These are phyloP conservation scores for Aristolochia californica DNA, from an alignment of 164 flowering plant genomes.

Conservation along the genomic window DNA sequence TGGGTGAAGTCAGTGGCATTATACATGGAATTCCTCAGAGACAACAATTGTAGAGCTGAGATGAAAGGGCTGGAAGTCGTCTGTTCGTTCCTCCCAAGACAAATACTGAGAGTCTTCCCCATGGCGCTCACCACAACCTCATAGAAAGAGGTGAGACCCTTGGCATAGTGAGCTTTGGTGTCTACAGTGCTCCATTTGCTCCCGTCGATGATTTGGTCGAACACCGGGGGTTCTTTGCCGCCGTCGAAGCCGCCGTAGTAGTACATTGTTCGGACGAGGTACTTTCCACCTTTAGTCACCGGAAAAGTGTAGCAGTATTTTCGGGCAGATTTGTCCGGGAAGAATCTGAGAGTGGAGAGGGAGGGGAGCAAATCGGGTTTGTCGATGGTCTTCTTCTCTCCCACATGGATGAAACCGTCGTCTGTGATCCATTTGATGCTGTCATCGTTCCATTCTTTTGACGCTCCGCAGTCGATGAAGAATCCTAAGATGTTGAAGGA, in stretches of 20 bases:
- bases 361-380: slow-evolving; percentile 29
- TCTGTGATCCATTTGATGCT: slow-evolving; percentile 44
- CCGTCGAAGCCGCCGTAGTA: slow-evolving; percentile 93
- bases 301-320: slow-evolving; percentile 69
- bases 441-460: slow-evolving; percentile 14
- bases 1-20: slow-evolving; percentile 54
- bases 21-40: slow-evolving; percentile 46
- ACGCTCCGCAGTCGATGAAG: slow-evolving; percentile 51
- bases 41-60: slow-evolving; percentile 50
- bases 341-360: slow-evolving; percentile 49
- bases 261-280: slow-evolving; percentile 56
- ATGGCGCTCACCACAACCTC: slow-evolving; percentile 52
- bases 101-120: slow-evolving; percentile 47
- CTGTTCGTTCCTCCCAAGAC: slow-evolving; percentile 56
- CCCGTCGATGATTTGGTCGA: slow-evolving; percentile 84
- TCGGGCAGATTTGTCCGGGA: slow-evolving; percentile 39
- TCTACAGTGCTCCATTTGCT: slow-evolving; percentile 75
- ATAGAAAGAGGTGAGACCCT: slow-evolving; percentile 58
- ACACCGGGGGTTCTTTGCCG: slow-evolving; percentile 64
- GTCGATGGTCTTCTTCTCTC: slow-evolving; percentile 37
- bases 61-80: slow-evolving; percentile 69
- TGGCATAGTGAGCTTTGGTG: slow-evolving; percentile 57
- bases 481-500: slow-evolving; percentile 23
- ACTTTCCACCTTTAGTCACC: slow-evolving; percentile 46
- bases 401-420: slow-evolving; percentile 41